Percentiles rank a stretch among this genome's conserved stretches.
These are phyloP conservation scores for Orbilia brochopaga DNA, from an alignment of 2,329 filamentous ascomycete genomes.

Conservation along the genomic window DNA sequence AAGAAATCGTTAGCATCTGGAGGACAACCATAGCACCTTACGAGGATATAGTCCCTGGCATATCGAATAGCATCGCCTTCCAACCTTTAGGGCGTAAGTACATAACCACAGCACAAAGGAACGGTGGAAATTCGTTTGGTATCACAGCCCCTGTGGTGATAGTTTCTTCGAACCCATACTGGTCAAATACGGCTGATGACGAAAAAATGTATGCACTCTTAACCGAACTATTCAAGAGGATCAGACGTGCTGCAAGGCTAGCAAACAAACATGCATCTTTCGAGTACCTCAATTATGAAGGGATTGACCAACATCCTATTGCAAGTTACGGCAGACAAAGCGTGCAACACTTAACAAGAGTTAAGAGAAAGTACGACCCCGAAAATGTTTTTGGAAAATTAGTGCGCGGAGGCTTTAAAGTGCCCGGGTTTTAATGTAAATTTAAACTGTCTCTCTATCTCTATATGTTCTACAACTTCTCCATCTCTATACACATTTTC, in stretches of 20 bases:
- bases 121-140: slow-evolving; percentile 35
- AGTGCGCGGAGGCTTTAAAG: slow-evolving; percentile 57
- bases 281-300: slow-evolving; percentile 62
- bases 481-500: too few species aligned
- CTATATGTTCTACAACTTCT: neutral
- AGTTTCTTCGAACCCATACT: slow-evolving; percentile 3
- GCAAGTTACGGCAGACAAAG: slow-evolving; percentile 59
- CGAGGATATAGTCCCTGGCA: neutral
- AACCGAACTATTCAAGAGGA: slow-evolving; percentile 48
- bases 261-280: slow-evolving; percentile 57
- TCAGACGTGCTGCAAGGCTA: slow-evolving; percentile 55
- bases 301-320: slow-evolving; percentile 59
- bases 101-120: slow-evolving; percentile 8
- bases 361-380: slow-evolving; percentile 54
- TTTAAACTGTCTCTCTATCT: neutral
- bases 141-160: slow-evolving; percentile 6
- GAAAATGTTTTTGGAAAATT: slow-evolving; percentile 55
- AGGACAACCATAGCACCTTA: slow-evolving; percentile 8
- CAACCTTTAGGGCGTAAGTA: slow-evolving; percentile 44
- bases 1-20: slow-evolving; percentile 23
- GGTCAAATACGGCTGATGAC: slow-evolving; percentile 7
- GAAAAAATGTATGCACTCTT: slow-evolving; percentile 11
- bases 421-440: slow-evolving; percentile 25
- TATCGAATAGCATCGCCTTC: slow-evolving; percentile 11
- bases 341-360: slow-evolving; percentile 52